phyloP scores from a whole-genome alignment of 2,329 filamentous ascomycete genomes.

The Penicillium sp. region DNA sequence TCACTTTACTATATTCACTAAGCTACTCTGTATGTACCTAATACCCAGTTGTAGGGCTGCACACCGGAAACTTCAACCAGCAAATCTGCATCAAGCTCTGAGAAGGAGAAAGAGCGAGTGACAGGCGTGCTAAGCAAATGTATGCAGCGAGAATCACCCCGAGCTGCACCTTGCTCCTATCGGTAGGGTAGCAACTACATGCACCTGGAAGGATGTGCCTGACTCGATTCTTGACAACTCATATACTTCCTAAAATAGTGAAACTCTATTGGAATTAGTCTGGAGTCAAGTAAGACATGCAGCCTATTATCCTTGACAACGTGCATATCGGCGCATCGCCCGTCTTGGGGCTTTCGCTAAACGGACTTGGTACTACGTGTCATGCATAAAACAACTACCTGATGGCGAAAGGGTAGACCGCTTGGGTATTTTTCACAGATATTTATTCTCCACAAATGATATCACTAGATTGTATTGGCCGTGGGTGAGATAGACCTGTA shows the following conservation, averaged over 20 bases:
- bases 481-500: neutral
- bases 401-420: neutral
- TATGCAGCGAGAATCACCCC: neutral
- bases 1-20: neutral
- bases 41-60: neutral
- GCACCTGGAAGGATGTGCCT: neutral
- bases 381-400: neutral
- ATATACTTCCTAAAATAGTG: neutral
- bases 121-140: neutral
- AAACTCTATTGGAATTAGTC: neutral
- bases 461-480: neutral
- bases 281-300: neutral
- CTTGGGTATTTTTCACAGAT: neutral
- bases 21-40: neutral
- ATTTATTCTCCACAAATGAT: neutral
- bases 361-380: neutral
- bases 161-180: neutral
- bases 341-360: neutral
- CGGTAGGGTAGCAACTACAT: neutral
- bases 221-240: neutral
- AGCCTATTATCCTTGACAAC: neutral
- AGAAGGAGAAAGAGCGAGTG: neutral
- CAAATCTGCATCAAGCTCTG: neutral
- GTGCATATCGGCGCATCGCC: neutral
- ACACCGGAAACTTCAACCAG: neutral